Percentiles rank a stretch among this genome's conserved stretches.
These are phyloP conservation scores for Jaapia argillacea DNA, from an alignment of 768 basidiomycete genomes.

Conservation along the genomic window DNA sequence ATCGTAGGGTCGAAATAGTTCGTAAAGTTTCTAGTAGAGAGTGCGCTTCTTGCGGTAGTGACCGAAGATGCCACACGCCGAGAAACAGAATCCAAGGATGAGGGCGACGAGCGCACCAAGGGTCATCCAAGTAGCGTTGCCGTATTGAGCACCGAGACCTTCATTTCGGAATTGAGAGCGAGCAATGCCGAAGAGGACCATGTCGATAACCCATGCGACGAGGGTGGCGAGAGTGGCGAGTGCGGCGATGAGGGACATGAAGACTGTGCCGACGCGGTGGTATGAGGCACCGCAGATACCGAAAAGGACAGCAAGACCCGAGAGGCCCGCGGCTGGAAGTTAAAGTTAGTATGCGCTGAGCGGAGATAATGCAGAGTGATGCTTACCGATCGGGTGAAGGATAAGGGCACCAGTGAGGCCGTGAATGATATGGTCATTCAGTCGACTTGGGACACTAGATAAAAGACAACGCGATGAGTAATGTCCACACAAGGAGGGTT, in stretches of 20 bases:
- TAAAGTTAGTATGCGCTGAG: constrained; percentile 6
- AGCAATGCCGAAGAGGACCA: constrained; percentile 69
- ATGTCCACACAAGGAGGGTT: neutral
- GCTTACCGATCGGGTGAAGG: constrained; percentile 77
- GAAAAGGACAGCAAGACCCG: constrained; percentile 56
- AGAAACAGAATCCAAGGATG: constrained; percentile 54
- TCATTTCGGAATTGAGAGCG: constrained; percentile 44
- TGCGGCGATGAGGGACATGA: constrained; percentile 63
- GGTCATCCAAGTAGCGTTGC: constrained; percentile 78
- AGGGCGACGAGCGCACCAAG: constrained; percentile 65
- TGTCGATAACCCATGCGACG: constrained; percentile 67
- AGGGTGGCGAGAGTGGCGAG: constrained; percentile 61
- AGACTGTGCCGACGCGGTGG: constrained; percentile 61
- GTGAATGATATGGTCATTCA: constrained; percentile 46
- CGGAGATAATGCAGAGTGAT: constrained; percentile 24
- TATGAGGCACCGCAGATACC: constrained; percentile 57
- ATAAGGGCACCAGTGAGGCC: constrained; percentile 69
- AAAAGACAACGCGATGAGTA: neutral
- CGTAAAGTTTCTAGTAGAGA: constrained; percentile 12
- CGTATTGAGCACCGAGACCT: constrained; percentile 44
- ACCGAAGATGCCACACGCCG: constrained; percentile 58
- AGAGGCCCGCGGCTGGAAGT: constrained; percentile 50
- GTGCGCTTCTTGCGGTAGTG: constrained; percentile 36
- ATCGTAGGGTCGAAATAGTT: no score
- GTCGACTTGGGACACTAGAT: constrained; percentile 13